Percentiles rank a stretch among this genome's conserved stretches.
phyloP scores from a whole-genome alignment of 2,329 filamentous ascomycete species.

The Cylindrodendrum hubeiense region DNA sequence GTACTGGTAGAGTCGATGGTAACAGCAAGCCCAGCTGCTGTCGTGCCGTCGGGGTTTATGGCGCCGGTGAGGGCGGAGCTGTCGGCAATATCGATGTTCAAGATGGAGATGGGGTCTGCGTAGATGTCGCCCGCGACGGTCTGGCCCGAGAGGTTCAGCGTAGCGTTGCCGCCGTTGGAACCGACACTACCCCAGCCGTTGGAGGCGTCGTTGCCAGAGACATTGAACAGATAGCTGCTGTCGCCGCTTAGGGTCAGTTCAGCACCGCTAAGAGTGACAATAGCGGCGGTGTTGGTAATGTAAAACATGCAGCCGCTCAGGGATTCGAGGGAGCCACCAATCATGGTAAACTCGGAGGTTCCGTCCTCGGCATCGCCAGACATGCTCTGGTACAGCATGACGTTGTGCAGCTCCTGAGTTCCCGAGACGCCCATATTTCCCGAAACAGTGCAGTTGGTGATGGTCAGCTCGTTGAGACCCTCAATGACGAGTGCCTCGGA shows the following conservation, averaged over 20 bases:
- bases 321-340: constrained; percentile 23
- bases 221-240: constrained; percentile 29
- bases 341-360: constrained; percentile 26
- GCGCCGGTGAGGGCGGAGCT: constrained; percentile 18
- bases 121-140: constrained; percentile 22
- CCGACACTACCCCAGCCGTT: constrained; percentile 28
- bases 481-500: constrained; percentile 27
- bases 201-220: constrained; percentile 24
- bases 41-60: constrained; percentile 20
- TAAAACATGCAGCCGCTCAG: constrained; percentile 31
- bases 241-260: constrained; percentile 20
- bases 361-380: constrained; percentile 30
- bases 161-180: constrained; percentile 22
- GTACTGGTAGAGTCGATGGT: constrained; percentile 16
- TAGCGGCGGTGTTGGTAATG: constrained; percentile 25
- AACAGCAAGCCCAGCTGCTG: constrained; percentile 9
- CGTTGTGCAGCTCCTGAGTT: constrained; percentile 28
- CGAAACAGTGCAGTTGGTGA: constrained; percentile 28
- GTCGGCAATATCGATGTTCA: constrained; percentile 14
- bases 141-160: constrained; percentile 23
- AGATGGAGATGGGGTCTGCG: constrained; percentile 21
- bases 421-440: constrained; percentile 25
- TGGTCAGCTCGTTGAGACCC: constrained; percentile 27
- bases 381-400: constrained; percentile 32
- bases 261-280: constrained; percentile 17